Evolutionary conservation across 2,329 filamentous ascomycete genomes (phyloP).

Genomic region (Bipolaris oryzae): DNA sequence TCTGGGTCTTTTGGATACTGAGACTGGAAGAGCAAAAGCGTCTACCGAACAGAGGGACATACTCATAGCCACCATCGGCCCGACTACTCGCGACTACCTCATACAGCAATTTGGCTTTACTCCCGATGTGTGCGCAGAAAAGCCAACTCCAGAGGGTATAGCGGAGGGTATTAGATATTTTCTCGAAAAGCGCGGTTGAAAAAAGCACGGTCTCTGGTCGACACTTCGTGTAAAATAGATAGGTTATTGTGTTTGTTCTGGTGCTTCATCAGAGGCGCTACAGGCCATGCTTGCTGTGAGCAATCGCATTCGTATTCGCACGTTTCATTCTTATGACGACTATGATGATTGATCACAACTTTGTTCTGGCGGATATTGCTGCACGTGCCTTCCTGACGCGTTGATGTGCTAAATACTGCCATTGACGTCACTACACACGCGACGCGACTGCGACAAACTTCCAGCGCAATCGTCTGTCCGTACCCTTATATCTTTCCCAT

Average conservation of each 20-base stretch:
- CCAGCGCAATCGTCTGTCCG: neutral
- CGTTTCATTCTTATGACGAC: neutral
- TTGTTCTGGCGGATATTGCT: neutral
- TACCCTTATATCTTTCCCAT: neutral
- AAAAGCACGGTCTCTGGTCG: neutral
- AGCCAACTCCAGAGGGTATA: conserved; percentile 82
- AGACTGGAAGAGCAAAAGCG: conserved; percentile 45
- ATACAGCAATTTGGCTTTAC: conserved; percentile 67
- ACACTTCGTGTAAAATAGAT: neutral
- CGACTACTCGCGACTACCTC: conserved; percentile 83
- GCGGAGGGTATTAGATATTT: conserved; percentile 65
- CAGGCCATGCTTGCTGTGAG: neutral
- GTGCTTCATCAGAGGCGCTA: neutral
- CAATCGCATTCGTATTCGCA: neutral
- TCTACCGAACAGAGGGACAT: conserved; percentile 51
- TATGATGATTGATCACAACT: neutral
- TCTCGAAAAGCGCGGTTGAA: conserved; percentile 1
- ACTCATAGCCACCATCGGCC: conserved; percentile 85
- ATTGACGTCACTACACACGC: conserved; percentile 18
- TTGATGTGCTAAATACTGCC: conserved; percentile 9
- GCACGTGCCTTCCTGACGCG: conserved; percentile 19
- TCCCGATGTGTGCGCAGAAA: conserved; percentile 80
- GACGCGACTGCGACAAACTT: conserved; percentile 11
- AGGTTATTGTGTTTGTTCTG: neutral
- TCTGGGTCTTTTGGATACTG: conserved; percentile 54